These are phyloP conservation scores for Rhizopus delemar DNA, from an alignment of 371 early-diverging fungal genomes.

Conservation along the genomic window DNA sequence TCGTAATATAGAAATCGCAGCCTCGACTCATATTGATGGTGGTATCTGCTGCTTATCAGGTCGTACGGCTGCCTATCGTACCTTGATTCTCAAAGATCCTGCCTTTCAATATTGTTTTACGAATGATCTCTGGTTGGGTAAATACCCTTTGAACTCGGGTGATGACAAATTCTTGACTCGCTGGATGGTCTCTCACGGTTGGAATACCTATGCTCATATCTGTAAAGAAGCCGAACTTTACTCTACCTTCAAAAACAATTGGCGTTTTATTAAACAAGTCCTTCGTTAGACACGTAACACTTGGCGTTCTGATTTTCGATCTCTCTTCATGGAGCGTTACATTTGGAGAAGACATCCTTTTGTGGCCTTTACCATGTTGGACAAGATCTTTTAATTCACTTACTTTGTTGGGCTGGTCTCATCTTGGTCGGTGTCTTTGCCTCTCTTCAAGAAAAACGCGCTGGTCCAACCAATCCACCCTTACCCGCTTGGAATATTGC, in stretches of 20 bases:
- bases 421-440: constrained; percentile 55
- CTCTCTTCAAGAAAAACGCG: constrained; percentile 29
- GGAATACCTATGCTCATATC: constrained; percentile 73
- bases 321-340: constrained; percentile 62
- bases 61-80: constrained; percentile 79
- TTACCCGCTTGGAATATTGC: constrained; percentile 62
- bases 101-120: constrained; percentile 71
- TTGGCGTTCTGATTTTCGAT: constrained; percentile 74
- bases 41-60: constrained; percentile 78
- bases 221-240: constrained; percentile 71
- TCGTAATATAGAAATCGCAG: constrained; percentile 75
- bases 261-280: constrained; percentile 75
- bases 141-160: constrained; percentile 74
- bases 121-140: constrained; percentile 71
- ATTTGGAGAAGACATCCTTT: constrained; percentile 73
- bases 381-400: constrained; percentile 77
- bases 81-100: constrained; percentile 72
- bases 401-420: constrained; percentile 72
- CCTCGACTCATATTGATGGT: constrained; percentile 77
- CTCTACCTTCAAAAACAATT: constrained; percentile 79
- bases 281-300: constrained; percentile 78
- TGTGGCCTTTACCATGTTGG: constrained; percentile 76
- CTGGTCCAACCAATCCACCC: constrained; percentile 33
- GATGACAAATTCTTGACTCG: constrained; percentile 80
- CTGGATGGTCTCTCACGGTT: constrained; percentile 74